Base-by-base conservation (phyloP, 306 rosid species). In the Calophaca sinica region DNA sequence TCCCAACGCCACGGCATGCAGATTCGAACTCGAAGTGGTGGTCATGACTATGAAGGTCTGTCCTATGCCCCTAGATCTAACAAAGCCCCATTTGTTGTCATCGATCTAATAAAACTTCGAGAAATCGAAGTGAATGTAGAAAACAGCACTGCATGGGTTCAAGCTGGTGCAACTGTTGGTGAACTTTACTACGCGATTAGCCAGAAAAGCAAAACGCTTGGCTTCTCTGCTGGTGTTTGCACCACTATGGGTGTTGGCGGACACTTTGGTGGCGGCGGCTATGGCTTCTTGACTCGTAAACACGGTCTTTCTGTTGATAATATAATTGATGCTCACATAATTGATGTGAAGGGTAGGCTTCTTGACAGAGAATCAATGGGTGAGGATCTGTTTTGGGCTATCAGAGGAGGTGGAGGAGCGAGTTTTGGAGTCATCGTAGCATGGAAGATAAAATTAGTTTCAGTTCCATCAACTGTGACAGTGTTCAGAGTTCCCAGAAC, bases 321-420 rank as follows among this genome's bases (percentile, higher is more conserved):
- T 33, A 62, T 90, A 0, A 12, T 86, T 2, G 91, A 90, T 62
- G 91, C 91, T 1, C 80, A 74, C 80, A 73, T 90, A 2, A 76
- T 90, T 12, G 84, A 86, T 32, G 86, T 59, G 1, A 79, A 86
- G 0, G 90, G 89, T n/a, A 81, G 65, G 50, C 15, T 87, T 38
- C 85, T 82, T 4, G 89, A 87, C 5, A 79, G 88, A 35, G 14
- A 78, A 58, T 11, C 82, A 11, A 87, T 86, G 90, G 90, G 91
- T 5, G 87, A 89, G 9, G 94, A 87, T 68, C 72, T 89, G 31
- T 89, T 87, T 62, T 89, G 90, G 96, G 93, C 96, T 1, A 86
- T 88, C 38, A 78, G 82, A 61, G 93, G 96, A 7, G 93, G 93
- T 12, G 90, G 91, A 0, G 89, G 87, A n/a, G 88, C 83, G 1